These are phyloP conservation scores for Meira nashicola DNA, from an alignment of 1,284 basidiomycete species.

Conservation along the genomic window DNA sequence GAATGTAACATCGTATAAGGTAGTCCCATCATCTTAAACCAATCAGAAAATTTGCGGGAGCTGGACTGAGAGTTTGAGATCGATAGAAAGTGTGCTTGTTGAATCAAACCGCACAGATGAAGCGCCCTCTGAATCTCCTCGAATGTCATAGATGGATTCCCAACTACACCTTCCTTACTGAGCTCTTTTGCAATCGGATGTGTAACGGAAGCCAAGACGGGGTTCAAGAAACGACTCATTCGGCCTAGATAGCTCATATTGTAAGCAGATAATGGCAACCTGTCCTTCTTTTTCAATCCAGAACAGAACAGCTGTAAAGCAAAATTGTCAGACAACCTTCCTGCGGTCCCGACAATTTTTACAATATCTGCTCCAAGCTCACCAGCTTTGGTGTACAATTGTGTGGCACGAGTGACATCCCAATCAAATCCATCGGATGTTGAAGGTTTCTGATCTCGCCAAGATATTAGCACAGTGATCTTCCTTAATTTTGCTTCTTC, in stretches of 20 bases:
- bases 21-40: conserved; percentile 4
- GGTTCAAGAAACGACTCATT: conserved; percentile 10
- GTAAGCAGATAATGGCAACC: background rate
- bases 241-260: conserved; percentile 10
- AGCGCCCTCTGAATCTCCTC: conserved; percentile 8
- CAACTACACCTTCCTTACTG: conserved; percentile 1
- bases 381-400: conserved; percentile 28
- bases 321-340: conserved; percentile 72
- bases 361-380: conserved; percentile 68
- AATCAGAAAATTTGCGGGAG: background rate
- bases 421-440: conserved; percentile 81
- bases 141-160: conserved; percentile 9
- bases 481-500: conserved; percentile 65
- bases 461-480: conserved; percentile 81
- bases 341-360: conserved; percentile 86
- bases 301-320: conserved; percentile 55
- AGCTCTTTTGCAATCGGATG: conserved; percentile 9
- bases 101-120: conserved; percentile 2
- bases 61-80: background rate
- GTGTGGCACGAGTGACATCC: conserved; percentile 64
- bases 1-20: background rate
- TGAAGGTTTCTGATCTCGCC: conserved; percentile 64
- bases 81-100: background rate
- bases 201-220: conserved; percentile 4
- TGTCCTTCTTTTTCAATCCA: background rate